phyloP scores from a whole-genome alignment of 495 filamentous ascomycete species.

The Daldinia vernicosa region DNA sequence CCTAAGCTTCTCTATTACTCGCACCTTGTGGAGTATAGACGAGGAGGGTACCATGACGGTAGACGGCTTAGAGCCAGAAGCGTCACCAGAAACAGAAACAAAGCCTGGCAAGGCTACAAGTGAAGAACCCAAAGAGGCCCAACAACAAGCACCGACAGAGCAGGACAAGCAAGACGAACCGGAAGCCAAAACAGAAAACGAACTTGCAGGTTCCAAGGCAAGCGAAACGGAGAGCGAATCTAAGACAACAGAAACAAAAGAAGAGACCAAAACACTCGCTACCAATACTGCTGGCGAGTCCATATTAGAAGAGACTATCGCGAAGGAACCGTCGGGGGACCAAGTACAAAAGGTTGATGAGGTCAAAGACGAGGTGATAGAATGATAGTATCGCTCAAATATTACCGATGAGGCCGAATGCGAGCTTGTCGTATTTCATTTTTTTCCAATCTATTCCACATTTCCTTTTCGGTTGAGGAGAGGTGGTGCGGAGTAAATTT shows the following conservation, averaged over 20 bases:
- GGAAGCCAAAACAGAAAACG: constrained; percentile 34
- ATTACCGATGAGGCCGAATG: constrained; percentile 10
- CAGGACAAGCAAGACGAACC: constrained; percentile 41
- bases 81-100: constrained; percentile 24
- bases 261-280: constrained; percentile 54
- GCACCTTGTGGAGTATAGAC: constrained; percentile 60
- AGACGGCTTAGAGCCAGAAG: constrained; percentile 43
- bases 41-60: constrained; percentile 59
- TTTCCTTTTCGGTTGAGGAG: constrained; percentile 30
- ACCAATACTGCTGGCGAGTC: constrained; percentile 68
- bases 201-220: constrained; percentile 7
- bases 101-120: constrained; percentile 26
- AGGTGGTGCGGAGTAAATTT: constrained; percentile 28
- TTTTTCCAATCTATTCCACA: constrained; percentile 34
- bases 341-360: constrained; percentile 50
- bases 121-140: constrained; percentile 45
- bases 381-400: constrained; percentile 19
- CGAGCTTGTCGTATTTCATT: constrained; percentile 24
- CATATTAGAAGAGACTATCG: constrained; percentile 52
- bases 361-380: constrained; percentile 39
- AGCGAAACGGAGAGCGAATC: constrained; percentile 7
- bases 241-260: constrained; percentile 10
- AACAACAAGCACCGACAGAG: constrained; percentile 42
- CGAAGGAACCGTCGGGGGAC: constrained; percentile 46
- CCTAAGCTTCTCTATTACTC: constrained; percentile 51